These are phyloP conservation scores for Canavalia ensiformis DNA, from an alignment of 306 rosid genomes.

Conservation along the genomic window DNA sequence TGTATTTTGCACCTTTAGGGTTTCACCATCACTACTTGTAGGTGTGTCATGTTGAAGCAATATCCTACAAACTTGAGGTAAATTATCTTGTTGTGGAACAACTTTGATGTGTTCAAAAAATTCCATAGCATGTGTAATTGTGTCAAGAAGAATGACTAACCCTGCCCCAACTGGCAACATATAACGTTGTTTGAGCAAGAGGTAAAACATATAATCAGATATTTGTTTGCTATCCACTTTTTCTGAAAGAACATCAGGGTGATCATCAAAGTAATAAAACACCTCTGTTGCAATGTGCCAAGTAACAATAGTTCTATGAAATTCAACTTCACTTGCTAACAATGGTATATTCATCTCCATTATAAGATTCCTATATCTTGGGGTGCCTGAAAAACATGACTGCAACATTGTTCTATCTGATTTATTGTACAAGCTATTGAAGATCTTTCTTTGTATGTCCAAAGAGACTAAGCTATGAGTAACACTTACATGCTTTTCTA, in stretches of 20 bases:
- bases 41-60: neutral
- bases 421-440: neutral
- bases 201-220: conserved; percentile 1
- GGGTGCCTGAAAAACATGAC: neutral
- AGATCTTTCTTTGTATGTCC: neutral
- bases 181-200: neutral
- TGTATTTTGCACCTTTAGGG: neutral
- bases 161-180: neutral
- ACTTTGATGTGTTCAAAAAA: neutral
- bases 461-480: neutral
- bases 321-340: neutral
- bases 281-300: neutral
- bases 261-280: neutral
- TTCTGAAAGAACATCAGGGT: neutral
- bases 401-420: neutral
- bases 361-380: neutral
- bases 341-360: neutral
- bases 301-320: neutral
- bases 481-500: neutral
- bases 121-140: neutral
- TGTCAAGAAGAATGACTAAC: neutral
- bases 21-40: neutral
- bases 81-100: neutral
- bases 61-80: neutral
- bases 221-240: neutral